Base-by-base conservation (phyloP, 345 rosid species). In the Sisymbrium altissimum region DNA sequence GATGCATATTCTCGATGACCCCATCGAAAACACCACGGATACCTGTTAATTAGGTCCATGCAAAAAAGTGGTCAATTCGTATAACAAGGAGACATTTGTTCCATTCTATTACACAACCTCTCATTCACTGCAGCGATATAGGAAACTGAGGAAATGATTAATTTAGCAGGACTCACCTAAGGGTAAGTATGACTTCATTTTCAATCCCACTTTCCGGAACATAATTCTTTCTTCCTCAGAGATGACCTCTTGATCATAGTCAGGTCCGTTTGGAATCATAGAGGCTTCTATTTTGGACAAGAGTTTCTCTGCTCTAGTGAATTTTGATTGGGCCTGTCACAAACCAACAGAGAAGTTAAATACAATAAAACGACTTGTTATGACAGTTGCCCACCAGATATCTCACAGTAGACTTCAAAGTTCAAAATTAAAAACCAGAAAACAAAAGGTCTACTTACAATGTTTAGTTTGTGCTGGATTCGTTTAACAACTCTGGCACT, bases 1-100 rank as follows among this genome's bases (percentile, higher is more conserved):
- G 76, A 82, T 95, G 99, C 99, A 95, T 95, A 77, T 95, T 92
- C 83, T 95, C 99, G 76, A 95, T 86, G 62, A 92, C 97, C 36
- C 97, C 97, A 84, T 95, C 99, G 68, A 95, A 95, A 64, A 95
- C 96, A 63, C 99, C 99, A 73, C 99, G 99, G 78, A 95, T 85
- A 70, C 99, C 98, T 94, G 82, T 70, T 3, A 73, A 5, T 65
- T 7, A 78, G 4, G 69, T 44, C 36, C 45, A 66, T 45, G 45
- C 12, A 13, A 33, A 36, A 19, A 69, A 49, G 32, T 17, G 27
- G 52, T 69, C 43, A 36, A 45, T 9, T 59, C 38, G n/a, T 59
- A 74, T 27, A 59, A 56, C 5, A 65, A 27, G 30, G 70, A 58
- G 72, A 50, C 33, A 43, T 38, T 32, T 23, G 57, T 60, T 52